Percentiles rank a stretch among this genome's conserved stretches.
phyloP scores from a whole-genome alignment of 176 grass and related monocot genomes.

The Musa acuminata region DNA sequence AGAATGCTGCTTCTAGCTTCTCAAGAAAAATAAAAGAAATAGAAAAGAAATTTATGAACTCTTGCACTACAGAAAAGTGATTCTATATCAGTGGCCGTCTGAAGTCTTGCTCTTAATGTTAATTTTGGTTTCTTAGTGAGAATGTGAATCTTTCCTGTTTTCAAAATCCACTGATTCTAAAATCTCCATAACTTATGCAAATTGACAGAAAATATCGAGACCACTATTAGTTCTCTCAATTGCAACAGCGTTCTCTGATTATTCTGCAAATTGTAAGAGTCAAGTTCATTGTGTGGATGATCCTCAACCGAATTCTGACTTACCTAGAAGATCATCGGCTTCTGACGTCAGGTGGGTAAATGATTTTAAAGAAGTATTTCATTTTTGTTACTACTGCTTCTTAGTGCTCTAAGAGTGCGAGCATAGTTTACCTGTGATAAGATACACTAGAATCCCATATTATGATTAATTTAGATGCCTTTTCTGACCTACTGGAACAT shows the following conservation, averaged over 20 bases:
- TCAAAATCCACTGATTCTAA: slow-evolving; percentile 2
- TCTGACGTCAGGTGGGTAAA: slow-evolving; percentile 43
- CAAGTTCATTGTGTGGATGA: slow-evolving; percentile 25
- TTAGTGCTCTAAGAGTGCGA: neutral
- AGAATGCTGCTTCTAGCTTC: neutral
- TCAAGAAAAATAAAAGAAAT: neutral
- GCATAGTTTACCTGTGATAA: neutral
- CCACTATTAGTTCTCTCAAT: slow-evolving; percentile 77
- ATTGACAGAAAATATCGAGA: slow-evolving; percentile 73
- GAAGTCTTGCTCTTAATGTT: neutral
- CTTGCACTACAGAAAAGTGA: neutral
- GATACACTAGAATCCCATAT: neutral
- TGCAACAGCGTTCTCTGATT: slow-evolving; percentile 52
- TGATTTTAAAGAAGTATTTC: slow-evolving; percentile 6
- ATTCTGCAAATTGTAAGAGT: slow-evolving; percentile 37
- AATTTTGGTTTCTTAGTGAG: neutral
- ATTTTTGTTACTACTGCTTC: slow-evolving; percentile 14
- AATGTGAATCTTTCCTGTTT: neutral
- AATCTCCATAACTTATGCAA: slow-evolving; percentile 22
- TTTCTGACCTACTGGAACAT: neutral
- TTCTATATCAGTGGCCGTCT: neutral
- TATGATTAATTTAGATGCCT: neutral
- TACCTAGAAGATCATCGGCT: slow-evolving; percentile 33
- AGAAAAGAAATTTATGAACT: neutral
- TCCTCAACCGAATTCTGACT: slow-evolving; percentile 40